Base-by-base conservation (phyloP, 805 yeast species). In the Starmerella roubikii region DNA sequence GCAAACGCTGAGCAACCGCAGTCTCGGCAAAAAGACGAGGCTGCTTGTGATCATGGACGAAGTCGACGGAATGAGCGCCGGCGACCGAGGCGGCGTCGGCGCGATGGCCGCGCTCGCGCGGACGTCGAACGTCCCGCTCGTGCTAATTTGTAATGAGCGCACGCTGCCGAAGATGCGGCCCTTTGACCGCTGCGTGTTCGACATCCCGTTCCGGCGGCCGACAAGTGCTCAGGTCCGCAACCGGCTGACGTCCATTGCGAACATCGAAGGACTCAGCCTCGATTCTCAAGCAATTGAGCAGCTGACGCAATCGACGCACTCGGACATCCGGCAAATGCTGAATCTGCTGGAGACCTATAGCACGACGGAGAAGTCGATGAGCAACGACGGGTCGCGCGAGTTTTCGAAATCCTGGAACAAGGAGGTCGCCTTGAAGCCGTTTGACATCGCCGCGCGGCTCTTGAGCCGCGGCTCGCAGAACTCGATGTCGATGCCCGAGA, bases 21-120 rank as follows among this genome's bases (percentile, higher is more conserved):
- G 96, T 0, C 77, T 91, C 13, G 69, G 39, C 51, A 58, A 17
- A 53, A 57, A 69, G 34, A 68, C 70, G 37, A 76, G 71, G 35
- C 76, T 88, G 50, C 83, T 85, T 39, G 67, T 91, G 34, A 79
- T 91, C 46, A 85, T 91, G 97, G 99, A 91, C 61, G 99, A 91
- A 63, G 97, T 91, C 23, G 99, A 91, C 58, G 99, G 99, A 50
- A 91, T 91, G 97, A 83, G 94, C 30, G 85, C 93, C 54, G 99
- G 99, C 47, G 99, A 91, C 60, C 78, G 91, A 51, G 99, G 99
- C 45, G 99, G 99, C 46, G 94, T 91, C 21, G 96, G 95, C 19
- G 93, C 85, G 44, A 68, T 91, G 59, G 84, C 96, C 0, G 76
- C 78, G 30, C 78, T 83, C 50, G 86, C 96, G 55, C 69, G 78